phyloP scores from a whole-genome alignment of 331 rosid genomes.

The Dryas integrifolia region DNA sequence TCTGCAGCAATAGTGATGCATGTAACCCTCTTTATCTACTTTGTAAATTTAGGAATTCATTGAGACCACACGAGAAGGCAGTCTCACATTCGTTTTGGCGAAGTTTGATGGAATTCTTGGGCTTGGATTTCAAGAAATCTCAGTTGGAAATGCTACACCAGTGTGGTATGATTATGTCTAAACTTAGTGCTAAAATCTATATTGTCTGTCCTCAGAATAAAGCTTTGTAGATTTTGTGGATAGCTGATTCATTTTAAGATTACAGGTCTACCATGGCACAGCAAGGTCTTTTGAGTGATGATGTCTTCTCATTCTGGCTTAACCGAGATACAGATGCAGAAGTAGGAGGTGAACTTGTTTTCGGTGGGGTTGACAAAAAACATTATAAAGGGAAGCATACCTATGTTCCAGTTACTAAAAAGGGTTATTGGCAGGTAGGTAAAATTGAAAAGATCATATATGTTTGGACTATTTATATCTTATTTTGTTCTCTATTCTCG shows the following conservation, averaged over 20 bases:
- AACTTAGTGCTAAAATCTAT: slow-evolving; percentile 6
- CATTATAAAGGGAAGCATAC: slow-evolving; percentile 75
- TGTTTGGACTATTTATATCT: not conserved
- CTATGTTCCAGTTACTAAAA: slow-evolving; percentile 72
- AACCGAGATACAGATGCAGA: slow-evolving; percentile 50
- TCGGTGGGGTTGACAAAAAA: slow-evolving; percentile 67
- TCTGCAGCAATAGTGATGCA: slow-evolving; percentile 19
- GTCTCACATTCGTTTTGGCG: slow-evolving; percentile 58
- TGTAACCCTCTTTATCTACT: not conserved
- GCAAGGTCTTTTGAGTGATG: slow-evolving; percentile 60
- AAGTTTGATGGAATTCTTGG: slow-evolving; percentile 88
- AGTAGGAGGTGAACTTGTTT: slow-evolving; percentile 74
- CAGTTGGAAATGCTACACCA: slow-evolving; percentile 66
- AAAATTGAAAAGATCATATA: slow-evolving; percentile 2
- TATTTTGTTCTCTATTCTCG: slow-evolving; percentile 1
- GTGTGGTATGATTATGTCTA: slow-evolving; percentile 53
- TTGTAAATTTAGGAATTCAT: slow-evolving; percentile 57
- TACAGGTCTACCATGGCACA: slow-evolving; percentile 70
- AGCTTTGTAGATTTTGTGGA: not conserved
- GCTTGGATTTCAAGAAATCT: slow-evolving; percentile 86
- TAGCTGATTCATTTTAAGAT: slow-evolving; percentile 29
- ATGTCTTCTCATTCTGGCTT: slow-evolving; percentile 89
- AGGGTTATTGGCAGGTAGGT: slow-evolving; percentile 87
- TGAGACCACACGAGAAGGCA: slow-evolving; percentile 76
- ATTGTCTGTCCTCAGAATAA: slow-evolving; percentile 7